Evolutionary conservation across 257 asterid species (phyloP).

Genomic region (Sherardia arvensis): DNA sequence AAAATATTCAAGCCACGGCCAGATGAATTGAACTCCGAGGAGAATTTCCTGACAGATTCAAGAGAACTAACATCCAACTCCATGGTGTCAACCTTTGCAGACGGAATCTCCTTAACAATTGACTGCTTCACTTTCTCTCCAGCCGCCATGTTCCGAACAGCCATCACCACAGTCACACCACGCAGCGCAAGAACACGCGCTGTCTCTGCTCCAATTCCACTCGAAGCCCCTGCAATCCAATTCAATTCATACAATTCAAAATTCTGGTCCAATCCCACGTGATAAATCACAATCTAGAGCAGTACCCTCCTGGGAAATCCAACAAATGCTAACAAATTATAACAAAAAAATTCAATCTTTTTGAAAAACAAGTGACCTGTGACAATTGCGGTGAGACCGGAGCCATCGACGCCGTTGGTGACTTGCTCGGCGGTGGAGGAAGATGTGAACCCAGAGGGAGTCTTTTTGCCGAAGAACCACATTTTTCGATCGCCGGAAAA

Average conservation of each 20-base stretch:
- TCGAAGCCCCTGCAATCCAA: conserved; percentile 59
- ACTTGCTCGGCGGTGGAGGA: conserved; percentile 72
- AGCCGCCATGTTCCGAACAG: conserved; percentile 46
- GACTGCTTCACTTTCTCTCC: conserved; percentile 49
- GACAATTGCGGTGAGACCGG: conserved; percentile 84
- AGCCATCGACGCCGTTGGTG: conserved; percentile 60
- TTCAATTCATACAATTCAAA: neutral
- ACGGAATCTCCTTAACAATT: conserved; percentile 45
- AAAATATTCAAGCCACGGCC: conserved; percentile 62
- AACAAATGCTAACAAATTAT: neutral
- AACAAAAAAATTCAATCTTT: neutral
- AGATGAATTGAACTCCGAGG: conserved; percentile 49
- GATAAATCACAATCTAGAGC: neutral
- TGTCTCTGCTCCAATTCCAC: conserved; percentile 88
- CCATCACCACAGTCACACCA: conserved; percentile 74
- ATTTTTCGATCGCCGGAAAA: conserved; percentile 14
- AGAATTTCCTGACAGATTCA: conserved; percentile 62
- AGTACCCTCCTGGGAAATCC: neutral
- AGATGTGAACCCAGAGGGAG: conserved; percentile 57
- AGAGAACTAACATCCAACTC: conserved; percentile 79
- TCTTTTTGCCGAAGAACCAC: conserved; percentile 43
- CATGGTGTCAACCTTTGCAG: conserved; percentile 65
- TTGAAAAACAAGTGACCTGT: conserved; percentile 62
- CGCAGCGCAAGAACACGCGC: conserved; percentile 82
- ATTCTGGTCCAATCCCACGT: neutral